Percentiles rank a stretch among this genome's conserved stretches.
These are phyloP conservation scores for Durotheca rogersii DNA, from an alignment of 495 filamentous ascomycete species.

Conservation along the genomic window DNA sequence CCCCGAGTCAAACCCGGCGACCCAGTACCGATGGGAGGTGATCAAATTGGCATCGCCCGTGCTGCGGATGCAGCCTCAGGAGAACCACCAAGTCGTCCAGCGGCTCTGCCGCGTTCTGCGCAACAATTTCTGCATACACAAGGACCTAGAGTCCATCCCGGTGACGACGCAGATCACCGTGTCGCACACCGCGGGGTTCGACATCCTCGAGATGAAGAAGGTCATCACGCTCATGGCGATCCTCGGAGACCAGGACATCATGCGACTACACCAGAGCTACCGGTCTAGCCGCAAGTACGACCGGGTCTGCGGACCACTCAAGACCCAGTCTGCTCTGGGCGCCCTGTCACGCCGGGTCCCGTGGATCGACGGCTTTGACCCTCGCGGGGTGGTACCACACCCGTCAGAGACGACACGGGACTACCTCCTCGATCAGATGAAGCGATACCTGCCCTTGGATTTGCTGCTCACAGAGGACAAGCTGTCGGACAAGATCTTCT, in stretches of 20 bases:
- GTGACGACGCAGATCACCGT: conserved; percentile 10
- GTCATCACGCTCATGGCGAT: neutral
- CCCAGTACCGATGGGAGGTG: conserved; percentile 5
- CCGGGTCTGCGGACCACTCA: conserved; percentile 8
- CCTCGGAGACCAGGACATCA: neutral
- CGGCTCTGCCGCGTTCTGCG: conserved; percentile 5
- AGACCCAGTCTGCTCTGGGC: neutral
- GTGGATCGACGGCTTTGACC: neutral
- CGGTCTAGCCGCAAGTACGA: neutral
- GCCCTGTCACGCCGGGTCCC: neutral
- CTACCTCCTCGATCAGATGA: neutral
- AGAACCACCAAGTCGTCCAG: neutral
- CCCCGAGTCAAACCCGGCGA: neutral
- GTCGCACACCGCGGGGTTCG: conserved; percentile 1
- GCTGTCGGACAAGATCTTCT: conserved; percentile 2
- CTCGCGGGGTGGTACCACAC: neutral
- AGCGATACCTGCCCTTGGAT: neutral
- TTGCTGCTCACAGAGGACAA: neutral
- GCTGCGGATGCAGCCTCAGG: neutral
- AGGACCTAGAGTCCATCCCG: conserved; percentile 2
- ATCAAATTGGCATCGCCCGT: conserved; percentile 19
- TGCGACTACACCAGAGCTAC: neutral
- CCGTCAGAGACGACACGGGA: neutral
- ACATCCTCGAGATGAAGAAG: conserved; percentile 15
- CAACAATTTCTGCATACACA: conserved; percentile 15